phyloP scores from a whole-genome alignment of 768 basidiomycete species.

The Xerocomellus chrysenteron region DNA sequence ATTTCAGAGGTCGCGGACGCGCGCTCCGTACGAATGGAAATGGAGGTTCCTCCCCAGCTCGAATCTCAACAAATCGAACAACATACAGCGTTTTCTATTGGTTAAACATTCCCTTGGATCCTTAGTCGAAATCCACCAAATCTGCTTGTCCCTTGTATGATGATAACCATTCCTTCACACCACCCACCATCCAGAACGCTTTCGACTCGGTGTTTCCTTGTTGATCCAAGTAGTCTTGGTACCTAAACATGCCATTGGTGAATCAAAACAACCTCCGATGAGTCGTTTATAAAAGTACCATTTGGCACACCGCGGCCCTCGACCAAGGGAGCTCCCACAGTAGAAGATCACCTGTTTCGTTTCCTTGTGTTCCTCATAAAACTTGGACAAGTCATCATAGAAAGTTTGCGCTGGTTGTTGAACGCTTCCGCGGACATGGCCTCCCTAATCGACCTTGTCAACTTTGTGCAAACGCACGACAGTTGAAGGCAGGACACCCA shows the following conservation, averaged over 20 bases:
- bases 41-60: neutral
- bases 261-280: neutral
- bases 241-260: conserved; percentile 33
- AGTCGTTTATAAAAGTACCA: conserved; percentile 38
- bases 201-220: conserved; percentile 33
- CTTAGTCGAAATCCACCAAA: conserved; percentile 23
- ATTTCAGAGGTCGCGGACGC: neutral
- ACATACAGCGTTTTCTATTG: neutral
- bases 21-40: neutral
- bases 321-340: conserved; percentile 49
- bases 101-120: neutral
- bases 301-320: conserved; percentile 54
- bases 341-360: conserved; percentile 52
- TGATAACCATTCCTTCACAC: conserved; percentile 40
- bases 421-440: conserved; percentile 51
- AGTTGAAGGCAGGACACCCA: conserved; percentile 21
- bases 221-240: conserved; percentile 47
- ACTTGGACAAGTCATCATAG: conserved; percentile 41
- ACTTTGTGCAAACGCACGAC: neutral
- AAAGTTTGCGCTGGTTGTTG: conserved; percentile 53
- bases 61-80: neutral
- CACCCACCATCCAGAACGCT: conserved; percentile 44
- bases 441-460: conserved; percentile 39
- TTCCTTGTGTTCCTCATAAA: conserved; percentile 42
- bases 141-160: conserved; percentile 30